Conservation (phyloP, 1,139 yeast genomes). For the Geotrichum reessii region DNA sequence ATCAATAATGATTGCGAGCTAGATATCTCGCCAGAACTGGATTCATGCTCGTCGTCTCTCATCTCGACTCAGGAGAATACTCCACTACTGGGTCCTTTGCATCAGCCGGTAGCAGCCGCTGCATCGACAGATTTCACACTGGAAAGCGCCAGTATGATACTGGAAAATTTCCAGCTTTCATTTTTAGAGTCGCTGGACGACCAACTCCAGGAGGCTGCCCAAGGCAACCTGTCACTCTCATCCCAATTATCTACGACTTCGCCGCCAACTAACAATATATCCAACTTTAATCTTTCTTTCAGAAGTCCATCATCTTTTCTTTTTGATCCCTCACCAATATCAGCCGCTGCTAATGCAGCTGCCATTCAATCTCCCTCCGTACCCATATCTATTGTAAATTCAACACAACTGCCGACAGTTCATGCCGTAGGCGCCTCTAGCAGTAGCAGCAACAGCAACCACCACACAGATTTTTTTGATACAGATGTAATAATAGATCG, state of each 20-base stretch:
- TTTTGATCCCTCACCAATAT: not conserved
- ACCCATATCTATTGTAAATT: not conserved
- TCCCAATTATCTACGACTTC: not conserved
- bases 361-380: not conserved
- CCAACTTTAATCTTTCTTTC: not conserved
- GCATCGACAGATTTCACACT: not conserved
- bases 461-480: conserved; percentile 4
- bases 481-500: conserved; percentile 3
- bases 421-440: not conserved
- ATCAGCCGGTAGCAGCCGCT: not conserved
- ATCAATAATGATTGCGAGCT: conserved; percentile 5
- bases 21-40: conserved; percentile 5
- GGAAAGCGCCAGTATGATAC: not conserved
- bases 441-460: not conserved
- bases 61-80: conserved; percentile 7
- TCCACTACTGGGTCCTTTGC: conserved; percentile 3
- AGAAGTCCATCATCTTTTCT: not conserved
- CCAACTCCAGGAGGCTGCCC: not conserved
- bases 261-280: not conserved
- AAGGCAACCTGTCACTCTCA: not conserved
- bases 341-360: not conserved
- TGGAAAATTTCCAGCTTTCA: conserved; percentile 1
- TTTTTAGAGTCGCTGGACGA: not conserved
- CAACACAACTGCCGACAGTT: not conserved
- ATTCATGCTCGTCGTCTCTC: conserved; percentile 2